phyloP scores from a whole-genome alignment of 495 filamentous ascomycete genomes.

The Aspergillus ostianus region DNA sequence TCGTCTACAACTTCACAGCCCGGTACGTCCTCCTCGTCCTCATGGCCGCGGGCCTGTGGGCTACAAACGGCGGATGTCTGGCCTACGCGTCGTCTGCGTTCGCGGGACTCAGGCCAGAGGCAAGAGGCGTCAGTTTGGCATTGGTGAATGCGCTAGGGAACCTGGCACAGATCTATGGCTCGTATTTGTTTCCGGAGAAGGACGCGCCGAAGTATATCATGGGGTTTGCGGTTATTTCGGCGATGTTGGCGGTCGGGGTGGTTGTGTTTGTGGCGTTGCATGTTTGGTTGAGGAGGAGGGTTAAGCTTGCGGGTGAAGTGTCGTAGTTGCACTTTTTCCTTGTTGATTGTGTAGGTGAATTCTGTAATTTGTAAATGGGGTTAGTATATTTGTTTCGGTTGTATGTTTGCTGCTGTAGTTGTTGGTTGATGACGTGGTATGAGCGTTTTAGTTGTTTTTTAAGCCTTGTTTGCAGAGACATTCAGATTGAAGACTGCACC shows the following conservation, averaged over 20 bases:
- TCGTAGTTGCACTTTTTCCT: too few species aligned
- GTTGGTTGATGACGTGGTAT: too few species aligned
- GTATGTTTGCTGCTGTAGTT: too few species aligned
- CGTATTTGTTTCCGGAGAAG: slow-evolving; percentile 11
- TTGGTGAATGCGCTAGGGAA: slow-evolving; percentile 52
- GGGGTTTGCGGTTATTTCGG: slow-evolving; percentile 16
- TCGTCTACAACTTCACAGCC: slow-evolving; percentile 43
- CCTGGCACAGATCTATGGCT: slow-evolving; percentile 51
- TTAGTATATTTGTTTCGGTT: too few species aligned
- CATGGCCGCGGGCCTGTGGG: slow-evolving; percentile 50
- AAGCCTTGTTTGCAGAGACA: too few species aligned
- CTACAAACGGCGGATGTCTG: slow-evolving; percentile 42
- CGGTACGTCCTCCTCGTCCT: slow-evolving; percentile 54
- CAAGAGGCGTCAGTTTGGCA: slow-evolving; percentile 44
- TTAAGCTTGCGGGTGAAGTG: background rate
- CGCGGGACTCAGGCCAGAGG: slow-evolving; percentile 28
- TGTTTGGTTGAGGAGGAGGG: slow-evolving; percentile 6
- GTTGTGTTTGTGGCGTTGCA: slow-evolving; percentile 11
- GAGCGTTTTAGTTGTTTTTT: too few species aligned
- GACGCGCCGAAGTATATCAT: slow-evolving; percentile 15
- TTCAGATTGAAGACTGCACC: too few species aligned
- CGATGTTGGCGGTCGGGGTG: slow-evolving; percentile 13
- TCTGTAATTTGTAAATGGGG: too few species aligned
- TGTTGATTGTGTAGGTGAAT: too few species aligned
- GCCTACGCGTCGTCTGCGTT: slow-evolving; percentile 45